Evolutionary conservation across 495 filamentous ascomycete genomes (phyloP).

Genomic region (Parathielavia hyrcaniae): DNA sequence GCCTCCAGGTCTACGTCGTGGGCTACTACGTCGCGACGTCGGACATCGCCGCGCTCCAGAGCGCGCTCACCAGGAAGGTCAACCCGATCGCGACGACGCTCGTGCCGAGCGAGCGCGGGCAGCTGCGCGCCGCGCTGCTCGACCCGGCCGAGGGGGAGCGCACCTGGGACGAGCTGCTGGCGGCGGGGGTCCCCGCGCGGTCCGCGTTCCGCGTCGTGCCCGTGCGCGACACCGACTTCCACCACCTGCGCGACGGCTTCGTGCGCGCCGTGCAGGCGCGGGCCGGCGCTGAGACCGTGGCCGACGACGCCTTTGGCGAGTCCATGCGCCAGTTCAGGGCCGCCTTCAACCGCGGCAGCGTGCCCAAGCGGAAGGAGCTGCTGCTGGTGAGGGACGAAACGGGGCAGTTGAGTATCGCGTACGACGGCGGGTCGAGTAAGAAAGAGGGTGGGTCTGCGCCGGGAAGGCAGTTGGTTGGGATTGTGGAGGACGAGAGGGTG

Average conservation of each 20-base stretch:
- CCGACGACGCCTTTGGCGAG: conserved; percentile 63
- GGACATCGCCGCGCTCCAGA: conserved; percentile 57
- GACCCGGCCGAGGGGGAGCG: conserved; percentile 60
- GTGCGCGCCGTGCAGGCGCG: conserved; percentile 73
- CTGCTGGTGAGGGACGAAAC: conserved; percentile 60
- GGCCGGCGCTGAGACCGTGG: conserved; percentile 40
- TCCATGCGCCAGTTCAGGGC: conserved; percentile 69
- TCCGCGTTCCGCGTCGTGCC: conserved; percentile 76
- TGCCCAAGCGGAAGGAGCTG: conserved; percentile 69
- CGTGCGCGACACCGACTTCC: conserved; percentile 81
- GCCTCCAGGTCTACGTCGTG: conserved; percentile 91
- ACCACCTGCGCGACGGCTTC: conserved; percentile 85
- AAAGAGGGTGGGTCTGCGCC: conserved; percentile 33
- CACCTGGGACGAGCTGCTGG: conserved; percentile 67
- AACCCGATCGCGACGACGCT: conserved; percentile 71
- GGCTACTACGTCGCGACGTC: conserved; percentile 79
- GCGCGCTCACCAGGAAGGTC: conserved; percentile 43
- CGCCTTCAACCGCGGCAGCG: conserved; percentile 66
- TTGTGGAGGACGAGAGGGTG: conserved; percentile 70
- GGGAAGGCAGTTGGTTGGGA: conserved; percentile 51
- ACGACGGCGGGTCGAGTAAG: conserved; percentile 52
- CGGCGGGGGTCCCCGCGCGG: conserved; percentile 52
- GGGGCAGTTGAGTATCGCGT: conserved; percentile 63
- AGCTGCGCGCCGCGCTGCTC: conserved; percentile 59
- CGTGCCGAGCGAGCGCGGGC: conserved; percentile 69